phyloP scores from a whole-genome alignment of 1,284 basidiomycete species.

The Schizophyllum commune region DNA sequence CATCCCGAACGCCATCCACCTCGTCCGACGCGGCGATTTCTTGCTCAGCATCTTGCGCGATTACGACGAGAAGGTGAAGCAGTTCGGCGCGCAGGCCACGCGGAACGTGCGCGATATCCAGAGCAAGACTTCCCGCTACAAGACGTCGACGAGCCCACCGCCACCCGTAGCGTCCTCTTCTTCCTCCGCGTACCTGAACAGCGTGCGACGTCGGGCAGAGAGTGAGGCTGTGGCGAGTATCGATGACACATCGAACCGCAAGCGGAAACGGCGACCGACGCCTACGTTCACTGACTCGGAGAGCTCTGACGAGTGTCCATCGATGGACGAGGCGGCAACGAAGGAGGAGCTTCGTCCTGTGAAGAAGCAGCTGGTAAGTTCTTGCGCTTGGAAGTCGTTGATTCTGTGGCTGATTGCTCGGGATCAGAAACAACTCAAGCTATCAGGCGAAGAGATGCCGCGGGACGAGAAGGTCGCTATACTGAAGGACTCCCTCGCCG shows the following conservation, averaged over 20 bases:
- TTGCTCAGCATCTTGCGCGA: constrained; percentile 85
- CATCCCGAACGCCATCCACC: constrained; percentile 94
- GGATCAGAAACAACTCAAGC: constrained; percentile 85
- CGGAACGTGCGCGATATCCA: constrained; percentile 26
- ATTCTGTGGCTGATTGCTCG: constrained; percentile 4
- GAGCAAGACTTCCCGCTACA: constrained; percentile 43
- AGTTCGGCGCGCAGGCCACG: constrained; percentile 64
- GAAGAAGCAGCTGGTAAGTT: constrained; percentile 86
- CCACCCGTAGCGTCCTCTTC: constrained; percentile 59
- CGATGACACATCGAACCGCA: constrained; percentile 60
- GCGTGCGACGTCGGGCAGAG: constrained; percentile 66
- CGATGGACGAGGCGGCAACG: constrained; percentile 93
- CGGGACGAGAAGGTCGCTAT: constrained; percentile 94
- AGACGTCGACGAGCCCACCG: constrained; percentile 63
- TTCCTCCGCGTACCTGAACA: constrained; percentile 41
- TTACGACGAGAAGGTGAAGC: constrained; percentile 86
- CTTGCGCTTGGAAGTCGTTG: neutral
- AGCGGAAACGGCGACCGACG: constrained; percentile 81
- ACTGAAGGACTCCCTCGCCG: constrained; percentile 91
- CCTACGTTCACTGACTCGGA: constrained; percentile 90
- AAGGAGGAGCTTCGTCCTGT: constrained; percentile 96
- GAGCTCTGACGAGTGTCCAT: constrained; percentile 83
- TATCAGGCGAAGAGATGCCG: constrained; percentile 87
- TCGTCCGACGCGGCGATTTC: constrained; percentile 95
- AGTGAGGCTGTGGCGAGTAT: constrained; percentile 75